These are phyloP conservation scores for Rhodotorula diobovata DNA, from an alignment of 768 basidiomycete genomes.

Conservation along the genomic window DNA sequence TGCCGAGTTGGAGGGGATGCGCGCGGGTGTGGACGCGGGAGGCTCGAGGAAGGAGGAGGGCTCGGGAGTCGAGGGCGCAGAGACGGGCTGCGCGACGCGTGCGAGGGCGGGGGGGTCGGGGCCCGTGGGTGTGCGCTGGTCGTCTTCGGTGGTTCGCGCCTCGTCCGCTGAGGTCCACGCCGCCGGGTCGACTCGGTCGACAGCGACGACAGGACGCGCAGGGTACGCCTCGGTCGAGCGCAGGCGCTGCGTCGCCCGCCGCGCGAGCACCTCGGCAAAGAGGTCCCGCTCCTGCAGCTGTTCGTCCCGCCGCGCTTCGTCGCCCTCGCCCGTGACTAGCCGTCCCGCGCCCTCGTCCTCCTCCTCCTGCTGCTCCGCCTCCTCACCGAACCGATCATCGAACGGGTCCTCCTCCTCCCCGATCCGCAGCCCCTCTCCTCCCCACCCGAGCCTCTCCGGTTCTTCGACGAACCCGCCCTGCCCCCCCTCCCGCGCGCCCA, in stretches of 20 bases:
- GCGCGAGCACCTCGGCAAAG: no score
- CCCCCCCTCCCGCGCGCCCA: no score
- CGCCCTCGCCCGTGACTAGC: no score
- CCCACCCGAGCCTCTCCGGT: neutral
- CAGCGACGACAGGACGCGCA: neutral
- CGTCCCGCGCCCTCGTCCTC: neutral
- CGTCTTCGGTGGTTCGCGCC: neutral
- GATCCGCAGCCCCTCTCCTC: no score
- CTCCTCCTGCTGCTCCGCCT: neutral
- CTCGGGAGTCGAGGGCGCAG: neutral
- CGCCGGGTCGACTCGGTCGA: neutral
- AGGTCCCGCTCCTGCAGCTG: neutral
- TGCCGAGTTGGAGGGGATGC: neutral
- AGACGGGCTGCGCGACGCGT: neutral
- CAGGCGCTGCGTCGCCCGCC: neutral
- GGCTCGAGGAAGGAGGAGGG: neutral
- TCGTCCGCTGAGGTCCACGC: no score
- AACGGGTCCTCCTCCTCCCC: conserved; percentile 1
- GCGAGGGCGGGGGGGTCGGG: neutral
- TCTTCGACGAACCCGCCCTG: neutral
- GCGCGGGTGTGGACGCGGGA: neutral
- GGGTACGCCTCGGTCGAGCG: neutral
- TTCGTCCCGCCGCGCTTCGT: neutral
- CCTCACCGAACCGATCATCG: conserved; percentile 6
- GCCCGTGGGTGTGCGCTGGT: neutral